Conservation (phyloP, 2,329 filamentous ascomycete genomes). For the Cercospora beticola region DNA sequence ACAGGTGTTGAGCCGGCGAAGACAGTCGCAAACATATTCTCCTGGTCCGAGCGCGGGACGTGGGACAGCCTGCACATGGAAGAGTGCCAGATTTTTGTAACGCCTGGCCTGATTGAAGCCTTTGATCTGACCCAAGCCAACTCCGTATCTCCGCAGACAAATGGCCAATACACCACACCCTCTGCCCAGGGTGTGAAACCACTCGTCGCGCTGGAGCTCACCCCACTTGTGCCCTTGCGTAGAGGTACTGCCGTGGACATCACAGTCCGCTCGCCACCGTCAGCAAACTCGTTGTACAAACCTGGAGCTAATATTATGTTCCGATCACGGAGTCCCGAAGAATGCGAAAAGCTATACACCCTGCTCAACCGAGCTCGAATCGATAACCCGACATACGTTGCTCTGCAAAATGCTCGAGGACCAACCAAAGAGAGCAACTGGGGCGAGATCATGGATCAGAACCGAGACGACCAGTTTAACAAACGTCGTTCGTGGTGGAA, state of each 20-base stretch:
- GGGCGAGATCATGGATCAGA: slow-evolving; percentile 52
- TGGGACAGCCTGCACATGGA: slow-evolving; percentile 63
- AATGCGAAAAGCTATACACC: slow-evolving; percentile 79
- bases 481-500: slow-evolving; percentile 49
- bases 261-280: slow-evolving; percentile 85
- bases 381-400: slow-evolving; percentile 87
- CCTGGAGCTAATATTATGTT: slow-evolving; percentile 82
- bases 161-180: slow-evolving; percentile 43
- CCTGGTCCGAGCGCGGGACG: slow-evolving; percentile 62
- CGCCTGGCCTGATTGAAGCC: slow-evolving; percentile 64
- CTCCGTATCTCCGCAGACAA: slow-evolving; percentile 42
- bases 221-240: slow-evolving; percentile 83
- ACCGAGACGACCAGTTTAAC: slow-evolving; percentile 11
- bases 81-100: slow-evolving; percentile 63
- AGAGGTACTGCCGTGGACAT: slow-evolving; percentile 92
- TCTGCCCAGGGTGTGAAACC: slow-evolving; percentile 47
- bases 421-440: slow-evolving; percentile 48
- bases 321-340: slow-evolving; percentile 71
- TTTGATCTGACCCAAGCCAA: slow-evolving; percentile 56
- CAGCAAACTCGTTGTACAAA: slow-evolving; percentile 67
- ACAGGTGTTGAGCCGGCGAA: slow-evolving; percentile 52
- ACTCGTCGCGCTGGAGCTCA: slow-evolving; percentile 75
- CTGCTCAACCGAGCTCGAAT: slow-evolving; percentile 86
- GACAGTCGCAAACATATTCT: slow-evolving; percentile 60
- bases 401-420: slow-evolving; percentile 71